A percentile compares a stretch with the other conserved stretches of the same genome.
These are phyloP conservation scores for Paratrypanosoma confusum DNA, from an alignment of 208 protist species.

Conservation along the genomic window DNA sequence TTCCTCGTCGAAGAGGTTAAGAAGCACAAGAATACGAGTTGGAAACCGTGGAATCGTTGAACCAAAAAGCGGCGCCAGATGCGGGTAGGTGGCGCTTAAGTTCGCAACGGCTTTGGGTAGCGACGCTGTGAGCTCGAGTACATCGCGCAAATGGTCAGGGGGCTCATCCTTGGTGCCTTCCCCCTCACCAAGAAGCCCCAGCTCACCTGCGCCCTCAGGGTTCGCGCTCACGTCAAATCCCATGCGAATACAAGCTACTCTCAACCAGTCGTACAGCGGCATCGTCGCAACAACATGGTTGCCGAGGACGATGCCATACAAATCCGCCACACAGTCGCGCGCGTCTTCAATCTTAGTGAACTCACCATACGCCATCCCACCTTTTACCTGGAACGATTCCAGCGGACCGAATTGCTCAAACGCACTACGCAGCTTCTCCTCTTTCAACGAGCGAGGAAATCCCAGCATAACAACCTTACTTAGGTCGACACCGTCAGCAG, in stretches of 20 bases:
- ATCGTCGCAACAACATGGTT: constrained; percentile 47
- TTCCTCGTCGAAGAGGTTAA: constrained; percentile 84
- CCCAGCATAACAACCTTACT: constrained; percentile 66
- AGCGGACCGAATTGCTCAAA: constrained; percentile 60
- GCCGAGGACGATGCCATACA: constrained; percentile 63
- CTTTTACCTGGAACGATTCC: constrained; percentile 44
- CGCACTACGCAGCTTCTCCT: constrained; percentile 29
- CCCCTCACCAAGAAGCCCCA: constrained; percentile 31
- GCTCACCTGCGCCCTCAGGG: constrained; percentile 7
- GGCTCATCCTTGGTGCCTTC: constrained; percentile 14
- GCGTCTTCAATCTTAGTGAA: constrained; percentile 46
- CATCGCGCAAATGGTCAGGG: constrained; percentile 57
- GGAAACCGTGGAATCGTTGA: constrained; percentile 60
- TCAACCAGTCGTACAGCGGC: constrained; percentile 69
- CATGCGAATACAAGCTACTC: constrained; percentile 41
- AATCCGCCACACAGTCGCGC: constrained; percentile 44
- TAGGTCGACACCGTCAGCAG: constrained; percentile 37
- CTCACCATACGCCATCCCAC: constrained; percentile 66
- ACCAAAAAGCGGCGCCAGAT: constrained; percentile 59
- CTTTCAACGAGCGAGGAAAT: constrained; percentile 44
- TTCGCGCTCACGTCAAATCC: constrained; percentile 55
- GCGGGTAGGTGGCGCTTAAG: constrained; percentile 46
- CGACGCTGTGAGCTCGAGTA: constrained; percentile 39
- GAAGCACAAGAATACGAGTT: constrained; percentile 64
- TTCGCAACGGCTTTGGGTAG: constrained; percentile 48